Base-by-base conservation (phyloP, 1,284 basidiomycete genomes). In the Peniophora sp. region DNA sequence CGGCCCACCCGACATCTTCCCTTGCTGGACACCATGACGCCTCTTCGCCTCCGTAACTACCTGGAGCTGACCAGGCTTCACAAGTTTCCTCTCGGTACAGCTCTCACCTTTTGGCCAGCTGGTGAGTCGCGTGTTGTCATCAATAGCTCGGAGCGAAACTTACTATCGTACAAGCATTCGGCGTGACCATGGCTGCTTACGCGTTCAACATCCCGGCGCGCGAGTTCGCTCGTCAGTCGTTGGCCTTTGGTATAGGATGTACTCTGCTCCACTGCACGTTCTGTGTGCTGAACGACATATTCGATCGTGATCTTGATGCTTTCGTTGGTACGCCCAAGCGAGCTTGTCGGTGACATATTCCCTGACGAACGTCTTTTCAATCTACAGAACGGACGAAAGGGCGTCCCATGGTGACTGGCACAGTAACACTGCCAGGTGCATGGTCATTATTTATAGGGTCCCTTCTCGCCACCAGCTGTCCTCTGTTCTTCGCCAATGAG, bases 381-480 rank as follows among this genome's bases (percentile, higher is more conserved):
- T n/a, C n/a, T n/a, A n/a, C n/a, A 69, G 70, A 69, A 49, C 62
- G 73, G 2, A 74, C 72, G 23, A 69, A 68, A 52, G 49, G 58
- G 9, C 60, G 73, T 19, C 73, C 72, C 2, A 58, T 75, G 3
- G 69, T 70, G 1, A 61, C 65, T 2, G 70, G 70, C 12, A 62
- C 63, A 8, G 53, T 73, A 2, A 66, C 64, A 3, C 62, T 68
- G 12, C 59, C 64, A 12, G 65, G 70, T 46, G 72, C 72, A 0
- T 58, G 65, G 19, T 55, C 60, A 32, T 71, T 73, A 51, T 62
- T 74, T 14, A 63, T 65, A 2, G 50, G 65, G 0, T 72, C 74
- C 57, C 60, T 70, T 2, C 56, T 55, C 22, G 59, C 65, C 2
- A 70, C 69, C 2, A 53, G 70, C 9, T 66, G 61, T 0, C 22